Evolutionary conservation across 306 rosid species (phyloP), one percentile per base, ranked within the genome.

Genomic region (Casuarina glauca): DNA sequence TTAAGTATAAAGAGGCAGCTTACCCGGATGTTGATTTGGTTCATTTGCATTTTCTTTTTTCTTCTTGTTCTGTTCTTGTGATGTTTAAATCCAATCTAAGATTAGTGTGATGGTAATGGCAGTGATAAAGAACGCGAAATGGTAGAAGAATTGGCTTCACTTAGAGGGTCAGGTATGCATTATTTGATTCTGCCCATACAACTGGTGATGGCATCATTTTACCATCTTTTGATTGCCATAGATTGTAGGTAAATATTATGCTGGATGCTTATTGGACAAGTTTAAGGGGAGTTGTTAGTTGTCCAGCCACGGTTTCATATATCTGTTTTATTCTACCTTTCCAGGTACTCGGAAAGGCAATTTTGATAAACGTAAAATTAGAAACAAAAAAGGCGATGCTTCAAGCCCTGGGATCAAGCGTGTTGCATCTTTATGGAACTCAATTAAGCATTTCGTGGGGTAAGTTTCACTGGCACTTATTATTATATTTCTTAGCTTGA

Each of bases 401-500:
- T 79, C 92, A 32, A 84, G 78, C 62, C 72, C 76, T 80, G 86
- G 79, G 53, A 70, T 16, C 26, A 63, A 85, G 77, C 76, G 58
- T 54, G 73, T 9, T 74, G 57, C 73, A 44, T 84, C 93, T 41
- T 60, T 88, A 3, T 93, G 97, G 93, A 77, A 78, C 72, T 89
- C 96, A 55, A 80, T 93, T 73, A 87, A 85, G 79, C 79, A 82
- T 63, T 71, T 91, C 81, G 38, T 93, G 73, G 84, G 99, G 99
- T 95, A 91, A 46, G 64, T 81, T 80, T 64, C 54, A 12, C 41
- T 68, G 58, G 35, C 76, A 51, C 71, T 66, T 41, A 6, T 15
- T 66, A 17, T 42, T 35, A 42, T 66, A 13, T 41, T 41, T 66
- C 15, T 4, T 41, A 36, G 69, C 50, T 66, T 66, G 26, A 15